Evolutionary conservation across 23 red algal genomes (phyloP).

Genomic region (Gracilaria gracilis): DNA sequence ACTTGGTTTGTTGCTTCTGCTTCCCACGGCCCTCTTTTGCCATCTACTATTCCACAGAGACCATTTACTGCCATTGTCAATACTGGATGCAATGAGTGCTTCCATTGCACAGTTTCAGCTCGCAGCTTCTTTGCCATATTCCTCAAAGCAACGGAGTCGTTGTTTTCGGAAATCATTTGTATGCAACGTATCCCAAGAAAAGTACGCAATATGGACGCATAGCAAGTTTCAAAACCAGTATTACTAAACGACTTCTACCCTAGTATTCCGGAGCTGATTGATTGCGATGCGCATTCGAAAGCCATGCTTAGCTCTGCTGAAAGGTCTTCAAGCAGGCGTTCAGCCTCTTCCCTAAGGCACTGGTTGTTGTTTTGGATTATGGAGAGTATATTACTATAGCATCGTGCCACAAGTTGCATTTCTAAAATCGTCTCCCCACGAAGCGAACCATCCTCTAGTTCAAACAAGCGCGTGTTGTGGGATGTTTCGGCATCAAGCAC

Average conservation of each 20-base stretch:
- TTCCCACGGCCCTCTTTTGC: neutral
- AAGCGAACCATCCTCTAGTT: slow-evolving; percentile 16
- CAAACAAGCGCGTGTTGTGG: slow-evolving; percentile 4
- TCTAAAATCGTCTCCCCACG: slow-evolving; percentile 2
- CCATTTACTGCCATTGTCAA: slow-evolving; percentile 24
- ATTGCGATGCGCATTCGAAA: neutral
- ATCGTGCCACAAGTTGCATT: slow-evolving; percentile 50
- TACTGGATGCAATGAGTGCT: slow-evolving; percentile 10
- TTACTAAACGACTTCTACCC: slow-evolving; percentile 29
- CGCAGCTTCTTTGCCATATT: neutral
- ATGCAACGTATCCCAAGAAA: slow-evolving; percentile 27
- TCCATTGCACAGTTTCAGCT: neutral
- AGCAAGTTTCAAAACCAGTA: slow-evolving; percentile 42
- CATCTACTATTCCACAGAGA: slow-evolving; percentile 12
- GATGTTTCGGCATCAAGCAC: neutral
- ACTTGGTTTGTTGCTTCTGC: neutral
- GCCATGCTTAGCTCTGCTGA: neutral
- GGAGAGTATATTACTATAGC: slow-evolving; percentile 24
- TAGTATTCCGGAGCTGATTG: neutral
- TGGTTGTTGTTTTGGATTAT: neutral
- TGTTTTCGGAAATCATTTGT: neutral
- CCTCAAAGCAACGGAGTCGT: neutral
- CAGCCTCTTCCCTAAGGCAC: neutral
- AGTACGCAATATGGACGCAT: slow-evolving; percentile 20
- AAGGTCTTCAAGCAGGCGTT: neutral